Conservation (phyloP, 768 basidiomycete species). For the Mrakia hoshinonis region DNA sequence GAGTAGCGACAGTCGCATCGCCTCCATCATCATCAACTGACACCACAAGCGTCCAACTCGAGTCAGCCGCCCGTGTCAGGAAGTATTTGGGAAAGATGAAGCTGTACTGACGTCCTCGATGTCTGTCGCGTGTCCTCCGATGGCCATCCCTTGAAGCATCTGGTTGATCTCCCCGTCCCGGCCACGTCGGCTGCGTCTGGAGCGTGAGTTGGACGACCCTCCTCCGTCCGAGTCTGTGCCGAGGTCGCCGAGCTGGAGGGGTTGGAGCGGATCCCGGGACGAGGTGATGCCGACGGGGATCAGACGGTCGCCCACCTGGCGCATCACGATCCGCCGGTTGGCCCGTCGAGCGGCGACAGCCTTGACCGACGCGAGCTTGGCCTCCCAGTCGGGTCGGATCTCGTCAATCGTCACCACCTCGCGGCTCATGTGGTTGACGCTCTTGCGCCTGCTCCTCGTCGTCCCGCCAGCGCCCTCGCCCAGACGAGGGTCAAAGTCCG, state of each 20-base stretch:
- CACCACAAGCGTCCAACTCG: neutral
- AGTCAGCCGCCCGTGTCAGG: neutral
- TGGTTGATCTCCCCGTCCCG: constrained; percentile 54
- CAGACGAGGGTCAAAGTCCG: neutral
- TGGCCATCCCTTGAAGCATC: constrained; percentile 53
- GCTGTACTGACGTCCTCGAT: constrained; percentile 67
- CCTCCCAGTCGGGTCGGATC: constrained; percentile 97
- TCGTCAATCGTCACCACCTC: constrained; percentile 92
- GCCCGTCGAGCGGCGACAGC: constrained; percentile 94
- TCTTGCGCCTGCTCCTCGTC: constrained; percentile 54
- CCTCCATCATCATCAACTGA: constrained; percentile 97
- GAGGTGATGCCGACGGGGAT: constrained; percentile 95
- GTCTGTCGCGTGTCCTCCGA: constrained; percentile 63
- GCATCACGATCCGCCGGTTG: constrained; percentile 93
- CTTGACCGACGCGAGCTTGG: constrained; percentile 83
- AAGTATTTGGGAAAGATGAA: neutral
- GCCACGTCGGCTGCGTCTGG: constrained; percentile 37
- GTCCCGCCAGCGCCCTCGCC: constrained; percentile 27
- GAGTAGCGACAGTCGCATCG: constrained; percentile 86
- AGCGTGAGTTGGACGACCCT: constrained; percentile 23
- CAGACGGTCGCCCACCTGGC: constrained; percentile 87
- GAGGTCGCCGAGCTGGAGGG: constrained; percentile 44
- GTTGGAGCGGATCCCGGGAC: constrained; percentile 51
- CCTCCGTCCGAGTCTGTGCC: constrained; percentile 42
- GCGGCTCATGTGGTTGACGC: constrained; percentile 71